Percentiles rank a stretch among this genome's conserved stretches.
phyloP scores from a whole-genome alignment of 1,284 basidiomycete species.

The Sanghuangporus sanghuang region DNA sequence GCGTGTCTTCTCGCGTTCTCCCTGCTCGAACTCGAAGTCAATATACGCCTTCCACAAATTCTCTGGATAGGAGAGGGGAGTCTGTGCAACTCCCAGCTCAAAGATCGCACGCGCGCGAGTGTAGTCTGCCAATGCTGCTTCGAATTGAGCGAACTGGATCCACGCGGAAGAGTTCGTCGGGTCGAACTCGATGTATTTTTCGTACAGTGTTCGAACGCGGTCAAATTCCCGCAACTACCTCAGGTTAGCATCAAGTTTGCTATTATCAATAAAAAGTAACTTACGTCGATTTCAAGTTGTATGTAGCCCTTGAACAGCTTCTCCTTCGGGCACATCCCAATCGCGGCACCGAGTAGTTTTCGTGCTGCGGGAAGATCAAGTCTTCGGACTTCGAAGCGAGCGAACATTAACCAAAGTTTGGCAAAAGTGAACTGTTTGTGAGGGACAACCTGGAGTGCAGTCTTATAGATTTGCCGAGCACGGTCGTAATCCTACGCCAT shows the following conservation, averaged over 20 bases:
- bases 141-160: constrained; percentile 97
- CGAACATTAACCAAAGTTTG: constrained; percentile 89
- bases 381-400: constrained; percentile 87
- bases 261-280: constrained; percentile 21
- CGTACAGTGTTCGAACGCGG: constrained; percentile 86
- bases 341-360: constrained; percentile 85
- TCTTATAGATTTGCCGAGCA: constrained; percentile 89
- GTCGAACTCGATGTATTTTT: constrained; percentile 93
- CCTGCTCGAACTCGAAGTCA: constrained; percentile 94
- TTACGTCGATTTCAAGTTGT: constrained; percentile 83
- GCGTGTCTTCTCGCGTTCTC: constrained; percentile 82
- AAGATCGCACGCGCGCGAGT: constrained; percentile 92
- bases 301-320: constrained; percentile 93
- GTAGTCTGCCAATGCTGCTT: constrained; percentile 89
- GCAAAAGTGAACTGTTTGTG: constrained; percentile 98
- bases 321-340: constrained; percentile 96
- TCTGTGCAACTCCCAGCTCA: constrained; percentile 90
- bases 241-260: constrained; percentile 16
- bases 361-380: constrained; percentile 82
- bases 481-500: constrained; percentile 69
- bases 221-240: constrained; percentile 90
- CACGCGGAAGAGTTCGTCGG: constrained; percentile 87
- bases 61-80: constrained; percentile 95
- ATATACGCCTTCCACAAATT: constrained; percentile 98
- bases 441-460: constrained; percentile 83